Evolutionary conservation across 345 rosid genomes (phyloP).

Genomic region (Gossypium raimondii): DNA sequence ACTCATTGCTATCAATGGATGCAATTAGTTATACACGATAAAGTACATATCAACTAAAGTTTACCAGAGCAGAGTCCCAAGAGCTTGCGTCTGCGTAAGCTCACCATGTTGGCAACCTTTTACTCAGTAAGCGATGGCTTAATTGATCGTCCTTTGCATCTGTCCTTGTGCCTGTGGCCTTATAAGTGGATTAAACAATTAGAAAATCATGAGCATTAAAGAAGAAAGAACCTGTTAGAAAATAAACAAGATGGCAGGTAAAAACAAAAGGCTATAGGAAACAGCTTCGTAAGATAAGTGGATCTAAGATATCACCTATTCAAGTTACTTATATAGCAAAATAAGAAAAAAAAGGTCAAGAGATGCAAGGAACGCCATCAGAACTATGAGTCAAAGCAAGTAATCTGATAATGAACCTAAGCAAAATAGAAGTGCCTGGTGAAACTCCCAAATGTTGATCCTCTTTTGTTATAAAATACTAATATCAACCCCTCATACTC

Average conservation of each 20-base stretch:
- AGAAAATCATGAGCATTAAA: slow-evolving; percentile 7
- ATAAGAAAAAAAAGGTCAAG: background rate
- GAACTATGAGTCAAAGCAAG: slow-evolving; percentile 11
- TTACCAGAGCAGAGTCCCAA: slow-evolving; percentile 50
- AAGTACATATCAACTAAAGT: slow-evolving; percentile 15
- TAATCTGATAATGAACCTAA: background rate
- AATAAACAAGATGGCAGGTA: background rate
- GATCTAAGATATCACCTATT: background rate
- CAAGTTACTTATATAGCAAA: background rate
- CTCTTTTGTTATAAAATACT: background rate
- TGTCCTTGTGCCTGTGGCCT: slow-evolving; percentile 18
- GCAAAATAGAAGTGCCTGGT: background rate
- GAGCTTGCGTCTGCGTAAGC: slow-evolving; percentile 13
- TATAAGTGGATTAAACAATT: slow-evolving; percentile 1
- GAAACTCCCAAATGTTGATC: slow-evolving; percentile 10
- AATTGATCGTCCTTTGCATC: slow-evolving; percentile 22
- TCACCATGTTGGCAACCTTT: slow-evolving; percentile 57
- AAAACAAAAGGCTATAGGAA: slow-evolving; percentile 9
- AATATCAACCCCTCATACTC: background rate
- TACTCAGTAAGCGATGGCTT: slow-evolving; percentile 18
- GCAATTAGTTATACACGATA: slow-evolving; percentile 11
- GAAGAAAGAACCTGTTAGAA: background rate
- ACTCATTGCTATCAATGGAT: background rate
- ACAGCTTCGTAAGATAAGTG: background rate
- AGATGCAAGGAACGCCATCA: background rate